Conservation (phyloP, 495 filamentous ascomycete genomes). For the Lepraria neglecta region DNA sequence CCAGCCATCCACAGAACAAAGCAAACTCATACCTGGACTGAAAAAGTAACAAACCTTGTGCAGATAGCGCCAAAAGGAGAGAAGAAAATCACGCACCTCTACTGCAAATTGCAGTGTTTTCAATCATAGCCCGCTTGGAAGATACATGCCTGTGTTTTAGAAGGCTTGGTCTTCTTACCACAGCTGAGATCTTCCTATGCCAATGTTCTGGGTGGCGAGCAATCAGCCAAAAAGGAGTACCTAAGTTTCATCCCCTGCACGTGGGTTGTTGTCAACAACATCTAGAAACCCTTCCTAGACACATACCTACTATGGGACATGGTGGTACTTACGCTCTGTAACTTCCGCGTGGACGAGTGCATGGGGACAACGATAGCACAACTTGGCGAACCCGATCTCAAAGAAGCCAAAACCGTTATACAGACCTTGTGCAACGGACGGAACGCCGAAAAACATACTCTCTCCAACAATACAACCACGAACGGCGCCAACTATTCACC, state of each 20-base stretch:
- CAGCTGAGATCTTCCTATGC: constrained; percentile 16
- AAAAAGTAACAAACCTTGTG: not conserved
- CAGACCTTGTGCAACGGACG: not conserved
- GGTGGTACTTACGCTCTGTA: not conserved
- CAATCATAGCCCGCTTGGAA: constrained; percentile 25
- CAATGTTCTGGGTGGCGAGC: constrained; percentile 29
- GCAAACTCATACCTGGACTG: not conserved
- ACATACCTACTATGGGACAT: constrained; percentile 1
- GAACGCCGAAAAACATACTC: no score
- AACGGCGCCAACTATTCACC: no score
- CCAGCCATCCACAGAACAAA: constrained; percentile 28
- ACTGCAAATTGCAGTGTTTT: constrained; percentile 28
- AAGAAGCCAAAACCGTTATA: not conserved
- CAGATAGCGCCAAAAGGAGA: not conserved
- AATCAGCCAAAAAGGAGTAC: constrained; percentile 35
- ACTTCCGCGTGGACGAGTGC: not conserved
- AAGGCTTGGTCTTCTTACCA: constrained; percentile 29
- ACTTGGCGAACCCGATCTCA: not conserved
- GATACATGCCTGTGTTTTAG: constrained; percentile 28
- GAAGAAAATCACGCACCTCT: constrained; percentile 21
- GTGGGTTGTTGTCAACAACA: constrained; percentile 9
- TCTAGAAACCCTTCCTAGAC: not conserved
- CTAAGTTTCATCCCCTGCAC: constrained; percentile 36
- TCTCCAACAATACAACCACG: no score
- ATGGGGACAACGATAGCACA: not conserved